Evolutionary conservation across 1,284 basidiomycete genomes (phyloP), one percentile per base, ranked within the genome.

Genomic region (Inonotus hispidus): DNA sequence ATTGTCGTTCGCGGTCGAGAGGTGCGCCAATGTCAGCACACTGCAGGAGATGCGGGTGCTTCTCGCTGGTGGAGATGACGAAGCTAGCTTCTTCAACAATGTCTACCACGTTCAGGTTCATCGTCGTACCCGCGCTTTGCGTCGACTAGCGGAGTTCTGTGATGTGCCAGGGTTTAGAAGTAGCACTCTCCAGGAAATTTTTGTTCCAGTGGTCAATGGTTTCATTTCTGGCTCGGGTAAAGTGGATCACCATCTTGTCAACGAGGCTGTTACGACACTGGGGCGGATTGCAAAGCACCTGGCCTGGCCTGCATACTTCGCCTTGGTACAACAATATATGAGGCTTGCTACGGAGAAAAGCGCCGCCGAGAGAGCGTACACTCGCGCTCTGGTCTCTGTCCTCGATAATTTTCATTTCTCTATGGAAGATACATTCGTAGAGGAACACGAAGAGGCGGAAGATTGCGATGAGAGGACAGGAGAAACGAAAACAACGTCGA

Each of bases 21-120:
- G 81, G 62, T 93, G 91, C 65, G 74, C 79, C 1, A 72, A 77
- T n/a, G 76, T 93, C 21, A 71, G 74, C 0, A 73, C 81, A 1
- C 75, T 98, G 45, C 82, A 82, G 53, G 94, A 98, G 69, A 88
- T 98, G 85, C 82, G 76, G 6, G 80, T 86, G 10, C 77, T 99
- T 10, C 80, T 98, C n/a, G 92, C 91, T 3, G 86, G 82, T 16
- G 95, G 93, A 0, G 96, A 99, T 69, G 90, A 93, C 53, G 97
- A 99, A 72, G 95, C 93, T 29, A 95, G 90, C 71, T 96, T 99
- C 76, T 98, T 99, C 81, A 88, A 89, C 78, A 99, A 99, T 73
- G 85, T 99, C 56, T 85, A 92, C 65, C 97, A 99, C 72, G 87
- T 99, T 57, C 97, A 99, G 74, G 77, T 91, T 3, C 96, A 99